Evolutionary conservation across 2,329 filamentous ascomycete genomes (phyloP), one percentile per base, ranked within the genome.

Genomic region (Sarocladium kiliense): DNA sequence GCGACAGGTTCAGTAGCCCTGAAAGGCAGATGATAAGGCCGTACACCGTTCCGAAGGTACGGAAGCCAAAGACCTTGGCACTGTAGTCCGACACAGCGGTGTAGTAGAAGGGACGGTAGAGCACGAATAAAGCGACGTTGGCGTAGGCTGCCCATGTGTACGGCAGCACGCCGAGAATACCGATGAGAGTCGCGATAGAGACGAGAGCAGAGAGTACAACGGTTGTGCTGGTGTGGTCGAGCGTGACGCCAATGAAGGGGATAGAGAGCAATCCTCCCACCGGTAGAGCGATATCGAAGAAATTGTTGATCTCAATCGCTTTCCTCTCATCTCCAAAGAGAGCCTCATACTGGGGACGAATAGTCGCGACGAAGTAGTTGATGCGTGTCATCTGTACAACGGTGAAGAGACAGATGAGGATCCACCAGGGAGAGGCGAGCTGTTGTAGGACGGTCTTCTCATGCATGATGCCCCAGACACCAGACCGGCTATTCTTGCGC

Each of bases 41-140:
- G 70, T 96, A 96, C n/a, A 97, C 91, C 56, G 89, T 96, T 45
- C 91, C 92, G 62, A 96, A 96, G 0, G 91, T 96, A 58, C 85
- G 80, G 72, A 96, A 96, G 16, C 91, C 91, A 67, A 96, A 96
- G 34, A 96, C 91, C 72, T 96, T 96, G 58, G 90, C 91, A 19
- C 84, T 82, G 69, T 95, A 96, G 72, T 96, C 91, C 57, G 87
- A 93, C 56, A 96, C 89, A 7, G 90, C 85, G 0, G 91, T 95
- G 73, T 96, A 96, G 72, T 96, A 97, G 27, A 96, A 85, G 0
- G 92, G 91, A 0, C 91, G 83, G 65, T 94, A 92, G 21, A 96
- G 70, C 11, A 94, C 89, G 65, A 96, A 96, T 10, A 96, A 79
- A 45, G 78, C 73, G 54, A 96, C 77, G 61, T 92, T 92, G 14